Base-by-base conservation (phyloP, 2,329 filamentous ascomycete genomes). In the Alternaria postmessia region DNA sequence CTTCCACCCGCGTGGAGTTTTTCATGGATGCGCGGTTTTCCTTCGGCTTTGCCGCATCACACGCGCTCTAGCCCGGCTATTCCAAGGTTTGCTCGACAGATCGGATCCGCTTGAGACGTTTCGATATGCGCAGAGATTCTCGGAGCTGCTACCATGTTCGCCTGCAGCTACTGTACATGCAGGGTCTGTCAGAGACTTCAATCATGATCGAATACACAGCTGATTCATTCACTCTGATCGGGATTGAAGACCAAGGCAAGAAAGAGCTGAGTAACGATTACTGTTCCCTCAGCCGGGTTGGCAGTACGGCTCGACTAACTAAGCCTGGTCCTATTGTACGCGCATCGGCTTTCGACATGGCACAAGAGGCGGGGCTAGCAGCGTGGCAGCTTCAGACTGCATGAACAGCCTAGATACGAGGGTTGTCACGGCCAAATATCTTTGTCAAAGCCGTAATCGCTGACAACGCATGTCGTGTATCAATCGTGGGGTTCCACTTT, bases 381-480 rank as follows among this genome's bases (percentile, higher is more conserved):
- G 34, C 36, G 34, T 36, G 36, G 24, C 49, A 26, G 36, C 49
- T 38, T 49, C 46, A 36, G 22, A 49, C 46, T 36, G 46, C 46
- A 49, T 38, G 14, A 41, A 16, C 32, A 51, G 47, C 26, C 38
- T 57, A 42, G 22, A 51, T 28, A 24, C 39, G 20, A 42, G 28
- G 46, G 42, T 24, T 41, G 36, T 38, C 32, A 43, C 30, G 42
- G 47, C 36, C 43, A 46, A 38, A 53, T 38, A n/a, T 47, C 53
- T 73, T 69, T 71, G 70, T 71, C 66, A 70, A 55, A 60, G 32
- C 24, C 51, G 61, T 63, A 66, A 68, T 68, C 53, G 69, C 69
- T 71, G 71, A 74, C 71, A 60, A 55, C 68, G 71, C 71, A 71
- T 66, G 65, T 54, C 36, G 54, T 43, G 57, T 48, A 60, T 46